These are phyloP conservation scores for Linnemannia elongata DNA, from an alignment of 192 early-diverging fungal genomes.

Conservation along the genomic window DNA sequence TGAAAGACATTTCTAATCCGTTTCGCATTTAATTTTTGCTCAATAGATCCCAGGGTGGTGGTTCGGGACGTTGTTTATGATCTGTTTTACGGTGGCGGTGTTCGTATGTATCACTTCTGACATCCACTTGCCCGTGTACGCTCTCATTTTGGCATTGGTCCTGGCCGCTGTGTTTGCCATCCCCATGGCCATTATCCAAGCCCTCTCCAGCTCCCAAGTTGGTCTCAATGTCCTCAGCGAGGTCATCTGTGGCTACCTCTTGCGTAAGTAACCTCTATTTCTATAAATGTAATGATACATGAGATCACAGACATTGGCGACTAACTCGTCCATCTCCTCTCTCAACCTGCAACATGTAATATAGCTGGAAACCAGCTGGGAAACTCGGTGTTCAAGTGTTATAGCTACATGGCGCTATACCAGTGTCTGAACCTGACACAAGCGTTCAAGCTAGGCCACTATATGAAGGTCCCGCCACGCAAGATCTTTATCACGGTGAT, in stretches of 20 bases:
- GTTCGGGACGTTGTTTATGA: conserved; percentile 62
- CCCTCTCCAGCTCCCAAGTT: conserved; percentile 66
- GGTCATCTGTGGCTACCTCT: conserved; percentile 66
- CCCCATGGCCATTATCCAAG: conserved; percentile 68
- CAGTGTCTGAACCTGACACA: conserved; percentile 81
- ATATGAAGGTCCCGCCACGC: conserved; percentile 49
- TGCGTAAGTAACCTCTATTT: conserved; percentile 25
- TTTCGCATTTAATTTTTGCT: conserved; percentile 63
- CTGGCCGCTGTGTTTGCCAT: conserved; percentile 62
- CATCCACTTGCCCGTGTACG: conserved; percentile 62
- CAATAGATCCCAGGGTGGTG: conserved; percentile 67
- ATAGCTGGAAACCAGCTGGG: conserved; percentile 68
- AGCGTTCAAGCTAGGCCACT: conserved; percentile 76
- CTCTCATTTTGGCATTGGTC: conserved; percentile 59
- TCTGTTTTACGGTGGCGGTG: conserved; percentile 57
- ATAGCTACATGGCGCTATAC: conserved; percentile 71
- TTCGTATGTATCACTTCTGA: conserved; percentile 42
- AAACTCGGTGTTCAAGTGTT: conserved; percentile 73
- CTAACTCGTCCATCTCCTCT: background rate
- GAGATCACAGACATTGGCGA: background rate
- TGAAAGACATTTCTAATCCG: background rate
- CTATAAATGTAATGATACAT: background rate
- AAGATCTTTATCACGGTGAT: conserved; percentile 44
- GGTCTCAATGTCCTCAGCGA: conserved; percentile 72
- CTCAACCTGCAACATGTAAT: no score